These are phyloP conservation scores for Starmerella bombicola DNA, from an alignment of 805 yeast species.

Conservation along the genomic window DNA sequence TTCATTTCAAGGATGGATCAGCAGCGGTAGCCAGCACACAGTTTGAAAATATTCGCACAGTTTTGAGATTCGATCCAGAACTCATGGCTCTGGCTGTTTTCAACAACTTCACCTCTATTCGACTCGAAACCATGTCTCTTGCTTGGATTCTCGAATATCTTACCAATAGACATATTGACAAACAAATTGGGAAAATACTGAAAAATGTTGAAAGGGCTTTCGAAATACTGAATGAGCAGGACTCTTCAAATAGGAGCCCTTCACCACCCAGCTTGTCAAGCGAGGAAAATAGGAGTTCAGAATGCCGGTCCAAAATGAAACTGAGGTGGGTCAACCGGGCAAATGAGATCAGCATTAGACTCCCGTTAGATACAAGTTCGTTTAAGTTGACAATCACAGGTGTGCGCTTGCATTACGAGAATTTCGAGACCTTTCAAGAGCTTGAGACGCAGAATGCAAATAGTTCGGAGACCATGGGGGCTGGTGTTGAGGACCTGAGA, in stretches of 20 bases:
- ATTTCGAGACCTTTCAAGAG: constrained; percentile 7
- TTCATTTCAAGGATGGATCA: constrained; percentile 11
- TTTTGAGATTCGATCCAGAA: constrained; percentile 10
- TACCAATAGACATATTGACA: constrained; percentile 8
- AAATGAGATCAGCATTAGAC: constrained; percentile 7
- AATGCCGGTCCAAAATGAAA: constrained; percentile 1
- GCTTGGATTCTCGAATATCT: constrained; percentile 19
- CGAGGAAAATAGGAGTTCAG: background rate
- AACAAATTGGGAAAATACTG: constrained; percentile 10
- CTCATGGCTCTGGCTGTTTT: constrained; percentile 6
- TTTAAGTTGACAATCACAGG: constrained; percentile 9
- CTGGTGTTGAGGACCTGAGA: constrained; percentile 7
- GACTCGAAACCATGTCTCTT: constrained; percentile 20
- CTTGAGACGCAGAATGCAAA: background rate
- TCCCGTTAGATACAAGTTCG: constrained; percentile 18
- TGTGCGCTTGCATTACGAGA: constrained; percentile 2
- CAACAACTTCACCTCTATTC: constrained; percentile 5
- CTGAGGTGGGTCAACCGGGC: constrained; percentile 6
- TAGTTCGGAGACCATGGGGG: constrained; percentile 2
- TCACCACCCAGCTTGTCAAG: background rate
- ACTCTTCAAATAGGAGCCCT: background rate
- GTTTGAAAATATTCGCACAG: constrained; percentile 5
- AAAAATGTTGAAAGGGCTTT: constrained; percentile 6
- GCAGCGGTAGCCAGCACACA: constrained; percentile 15
- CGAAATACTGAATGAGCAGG: background rate